Conservation (phyloP, 495 filamentous ascomycete species). For the Xylaria telfairii region DNA sequence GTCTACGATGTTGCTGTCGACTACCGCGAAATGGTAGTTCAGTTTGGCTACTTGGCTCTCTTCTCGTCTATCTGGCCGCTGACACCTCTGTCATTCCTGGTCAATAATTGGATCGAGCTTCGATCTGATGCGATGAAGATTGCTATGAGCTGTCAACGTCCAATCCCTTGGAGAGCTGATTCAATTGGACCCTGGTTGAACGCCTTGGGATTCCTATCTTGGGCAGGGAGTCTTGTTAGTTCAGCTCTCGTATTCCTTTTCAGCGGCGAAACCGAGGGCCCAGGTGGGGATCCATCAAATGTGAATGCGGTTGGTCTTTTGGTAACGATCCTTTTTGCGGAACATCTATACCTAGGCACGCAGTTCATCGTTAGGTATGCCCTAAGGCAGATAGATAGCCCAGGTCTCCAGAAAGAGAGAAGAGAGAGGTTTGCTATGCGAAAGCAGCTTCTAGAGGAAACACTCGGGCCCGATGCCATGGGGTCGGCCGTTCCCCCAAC, state of each 20-base stretch:
- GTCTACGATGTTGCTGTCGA: conserved; percentile 89
- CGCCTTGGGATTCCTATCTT: conserved; percentile 83
- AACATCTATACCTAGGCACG: conserved; percentile 81
- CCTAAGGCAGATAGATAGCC: conserved; percentile 81
- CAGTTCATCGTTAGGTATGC: conserved; percentile 72
- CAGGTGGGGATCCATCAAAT: conserved; percentile 62
- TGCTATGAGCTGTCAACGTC: conserved; percentile 84
- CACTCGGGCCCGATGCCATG: conserved; percentile 53
- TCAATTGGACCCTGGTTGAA: conserved; percentile 96
- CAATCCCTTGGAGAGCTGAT: conserved; percentile 85
- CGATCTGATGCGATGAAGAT: conserved; percentile 95
- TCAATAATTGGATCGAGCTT: conserved; percentile 97
- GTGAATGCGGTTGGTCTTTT: conserved; percentile 85
- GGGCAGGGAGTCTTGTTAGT: conserved; percentile 87
- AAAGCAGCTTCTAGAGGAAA: conserved; percentile 73
- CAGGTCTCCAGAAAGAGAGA: conserved; percentile 81
- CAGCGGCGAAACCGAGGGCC: conserved; percentile 62
- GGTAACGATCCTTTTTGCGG: conserved; percentile 82
- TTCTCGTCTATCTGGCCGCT: conserved; percentile 95
- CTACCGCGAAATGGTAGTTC: conserved; percentile 93
- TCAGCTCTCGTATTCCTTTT: conserved; percentile 90
- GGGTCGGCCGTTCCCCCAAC: conserved; percentile 43
- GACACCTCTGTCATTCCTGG: conserved; percentile 82
- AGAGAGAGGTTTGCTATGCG: conserved; percentile 75
- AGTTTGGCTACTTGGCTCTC: conserved; percentile 91